Evolutionary conservation across 2,329 filamentous ascomycete species (phyloP), one percentile per base, ranked within the genome.

Genomic region (Nemania abortiva): DNA sequence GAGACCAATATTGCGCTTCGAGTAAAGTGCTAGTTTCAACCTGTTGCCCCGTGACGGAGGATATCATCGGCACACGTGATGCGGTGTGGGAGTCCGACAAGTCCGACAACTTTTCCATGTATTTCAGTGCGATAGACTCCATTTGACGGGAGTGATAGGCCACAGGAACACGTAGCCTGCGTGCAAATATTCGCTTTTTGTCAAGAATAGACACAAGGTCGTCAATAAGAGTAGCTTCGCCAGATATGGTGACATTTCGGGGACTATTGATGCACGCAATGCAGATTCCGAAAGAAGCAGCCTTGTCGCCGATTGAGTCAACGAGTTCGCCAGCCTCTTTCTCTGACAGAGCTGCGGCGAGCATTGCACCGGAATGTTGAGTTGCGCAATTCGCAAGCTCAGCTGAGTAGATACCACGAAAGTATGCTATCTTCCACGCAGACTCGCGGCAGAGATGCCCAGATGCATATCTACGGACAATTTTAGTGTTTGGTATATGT

Each of bases 101-200:
- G 13, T 15, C 24, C 9, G 34, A 31, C n/a, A 57, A 27, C 9
- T 24, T 22, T 11, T 13, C 18, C 7, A 4, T 53, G 55, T 68
- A 73, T 39, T 68, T 65, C 18, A 22, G 47, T 27, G 66, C 67
- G 47, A 75, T 57, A 3, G 27, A 9, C 10, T 65, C 18, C 78
- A 81, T 81, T 24, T 79, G 75, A n/a, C 50, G 63, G 10, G 79
- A 80, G 53, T 82, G 80, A 62, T 80, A 82, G 5, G 80, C 80
- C 6, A 73, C 66, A 2, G 67, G 61, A 1, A 79, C 75, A 2
- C 71, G 72, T 2, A 82, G 72, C 27, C 71, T 74, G 2, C 76
- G 74, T 0, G 70, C 68, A 61, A 80, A 79, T 2, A 76, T 59
- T 1, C 59, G 73, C 61, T 22, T 22, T 18, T 22, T 11, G n/a